A percentile compares a stretch with the other conserved stretches of the same genome.
These are phyloP conservation scores for Eragrostis nindensis DNA, from an alignment of 176 grass and related monocot species.

Conservation along the genomic window DNA sequence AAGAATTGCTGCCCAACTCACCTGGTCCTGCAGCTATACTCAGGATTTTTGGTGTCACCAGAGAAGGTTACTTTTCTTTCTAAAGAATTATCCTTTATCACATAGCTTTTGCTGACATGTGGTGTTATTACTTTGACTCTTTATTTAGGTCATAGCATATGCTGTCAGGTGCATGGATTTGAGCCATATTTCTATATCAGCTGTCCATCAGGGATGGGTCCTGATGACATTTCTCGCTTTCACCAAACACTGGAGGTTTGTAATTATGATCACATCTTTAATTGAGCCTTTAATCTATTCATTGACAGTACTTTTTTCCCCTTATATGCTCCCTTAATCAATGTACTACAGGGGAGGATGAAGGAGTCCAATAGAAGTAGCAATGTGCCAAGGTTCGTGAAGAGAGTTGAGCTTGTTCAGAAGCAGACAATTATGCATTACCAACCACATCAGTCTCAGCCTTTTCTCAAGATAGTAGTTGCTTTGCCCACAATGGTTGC, in stretches of 20 bases:
- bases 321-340: slow-evolving; percentile 44
- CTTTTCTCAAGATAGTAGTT: slow-evolving; percentile 97
- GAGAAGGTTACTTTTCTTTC: slow-evolving; percentile 69
- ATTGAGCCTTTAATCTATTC: neutral
- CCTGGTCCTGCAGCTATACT: slow-evolving; percentile 91
- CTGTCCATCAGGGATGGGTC: slow-evolving; percentile 83
- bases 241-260: slow-evolving; percentile 85
- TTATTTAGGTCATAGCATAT: slow-evolving; percentile 78
- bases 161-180: slow-evolving; percentile 96
- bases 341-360: slow-evolving; percentile 72
- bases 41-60: slow-evolving; percentile 93
- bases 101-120: slow-evolving; percentile 26
- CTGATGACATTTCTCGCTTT: slow-evolving; percentile 91
- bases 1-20: slow-evolving; percentile 72
- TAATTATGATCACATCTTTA: slow-evolving; percentile 23
- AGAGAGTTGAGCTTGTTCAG: slow-evolving; percentile 85
- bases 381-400: slow-evolving; percentile 89
- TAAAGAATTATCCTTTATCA: neutral
- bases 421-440: slow-evolving; percentile 99
- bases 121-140: slow-evolving; percentile 25
- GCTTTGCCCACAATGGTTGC: slow-evolving; percentile 96
- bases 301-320: slow-evolving; percentile 19
- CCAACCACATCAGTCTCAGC: slow-evolving; percentile 67
- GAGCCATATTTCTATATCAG: slow-evolving; percentile 94
- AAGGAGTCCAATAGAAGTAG: slow-evolving; percentile 95